Conservation (phyloP, 2,329 filamentous ascomycete genomes). For the Hymenoscyphus linearis region DNA sequence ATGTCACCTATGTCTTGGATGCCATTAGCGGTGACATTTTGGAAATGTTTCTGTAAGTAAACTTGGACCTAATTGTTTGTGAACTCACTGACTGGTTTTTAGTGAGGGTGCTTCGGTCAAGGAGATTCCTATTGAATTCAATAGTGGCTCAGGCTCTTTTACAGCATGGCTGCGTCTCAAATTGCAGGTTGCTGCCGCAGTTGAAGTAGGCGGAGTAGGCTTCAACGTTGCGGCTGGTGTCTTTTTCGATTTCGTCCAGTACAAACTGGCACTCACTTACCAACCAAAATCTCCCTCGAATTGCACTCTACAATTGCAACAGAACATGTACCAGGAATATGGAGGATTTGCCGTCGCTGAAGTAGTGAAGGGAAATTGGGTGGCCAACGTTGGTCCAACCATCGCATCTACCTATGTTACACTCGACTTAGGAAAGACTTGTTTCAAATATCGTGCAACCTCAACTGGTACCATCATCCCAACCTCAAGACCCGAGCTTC, state of each 20-base stretch:
- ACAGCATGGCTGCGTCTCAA: conserved; percentile 11
- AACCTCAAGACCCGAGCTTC: not conserved
- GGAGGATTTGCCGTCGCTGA: conserved; percentile 11
- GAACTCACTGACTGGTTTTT: not conserved
- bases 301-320: conserved; percentile 10
- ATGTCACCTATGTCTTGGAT: conserved; percentile 9
- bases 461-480: not conserved
- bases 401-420: conserved; percentile 10
- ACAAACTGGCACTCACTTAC: conserved; percentile 11
- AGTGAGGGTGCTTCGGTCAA: conserved; percentile 7
- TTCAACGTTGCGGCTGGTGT: conserved; percentile 15
- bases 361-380: conserved; percentile 8
- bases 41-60: conserved; percentile 12
- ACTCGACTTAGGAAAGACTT: conserved; percentile 4
- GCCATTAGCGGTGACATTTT: conserved; percentile 11
- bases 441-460: not conserved
- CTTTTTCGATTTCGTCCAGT: conserved; percentile 15
- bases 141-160: conserved; percentile 10
- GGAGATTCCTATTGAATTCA: conserved; percentile 9
- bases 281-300: not conserved
- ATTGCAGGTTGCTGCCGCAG: conserved; percentile 5
- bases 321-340: conserved; percentile 12
- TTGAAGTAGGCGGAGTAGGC: conserved; percentile 5
- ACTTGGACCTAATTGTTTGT: not conserved
- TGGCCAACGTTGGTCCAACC: conserved; percentile 8